Conservation (phyloP, 2,329 filamentous ascomycete species). For the Blumeriella jaapii region DNA sequence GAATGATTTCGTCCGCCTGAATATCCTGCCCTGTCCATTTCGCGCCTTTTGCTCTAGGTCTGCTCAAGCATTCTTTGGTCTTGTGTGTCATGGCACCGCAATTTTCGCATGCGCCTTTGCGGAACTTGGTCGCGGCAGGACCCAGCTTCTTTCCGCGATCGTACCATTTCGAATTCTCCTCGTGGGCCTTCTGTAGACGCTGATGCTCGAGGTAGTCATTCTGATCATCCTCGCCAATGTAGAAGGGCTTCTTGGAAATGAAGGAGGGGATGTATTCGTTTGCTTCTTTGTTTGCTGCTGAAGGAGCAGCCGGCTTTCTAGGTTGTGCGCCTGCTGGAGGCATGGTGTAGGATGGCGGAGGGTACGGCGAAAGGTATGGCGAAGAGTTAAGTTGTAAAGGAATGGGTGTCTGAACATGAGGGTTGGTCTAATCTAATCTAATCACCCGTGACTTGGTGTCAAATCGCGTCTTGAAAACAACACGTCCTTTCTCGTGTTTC, state of each 20-base stretch:
- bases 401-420: too few relatives aligned
- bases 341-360: slow-evolving; percentile 26
- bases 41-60: slow-evolving; percentile 80
- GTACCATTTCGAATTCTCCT: slow-evolving; percentile 74
- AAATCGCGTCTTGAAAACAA: too few relatives aligned
- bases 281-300: slow-evolving; percentile 62
- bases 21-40: slow-evolving; percentile 91
- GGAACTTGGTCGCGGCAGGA: slow-evolving; percentile 87
- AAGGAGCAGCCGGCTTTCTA: slow-evolving; percentile 25
- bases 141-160: slow-evolving; percentile 76
- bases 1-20: slow-evolving; percentile 77
- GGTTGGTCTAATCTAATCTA: too few relatives aligned
- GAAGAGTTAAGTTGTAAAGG: too few relatives aligned
- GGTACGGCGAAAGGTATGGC: too few relatives aligned
- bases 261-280: slow-evolving; percentile 98
- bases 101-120: slow-evolving; percentile 97
- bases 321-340: slow-evolving; percentile 30
- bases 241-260: slow-evolving; percentile 97
- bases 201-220: slow-evolving; percentile 96
- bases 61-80: slow-evolving; percentile 81
- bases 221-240: slow-evolving; percentile 65
- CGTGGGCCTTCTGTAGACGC: slow-evolving; percentile 57
- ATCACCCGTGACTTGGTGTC: slow-evolving; percentile 5
- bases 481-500: too few relatives aligned
- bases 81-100: slow-evolving; percentile 97